Evolutionary conservation across 2,329 filamentous ascomycete species (phyloP).

Genomic region (Diplodia corticola): DNA sequence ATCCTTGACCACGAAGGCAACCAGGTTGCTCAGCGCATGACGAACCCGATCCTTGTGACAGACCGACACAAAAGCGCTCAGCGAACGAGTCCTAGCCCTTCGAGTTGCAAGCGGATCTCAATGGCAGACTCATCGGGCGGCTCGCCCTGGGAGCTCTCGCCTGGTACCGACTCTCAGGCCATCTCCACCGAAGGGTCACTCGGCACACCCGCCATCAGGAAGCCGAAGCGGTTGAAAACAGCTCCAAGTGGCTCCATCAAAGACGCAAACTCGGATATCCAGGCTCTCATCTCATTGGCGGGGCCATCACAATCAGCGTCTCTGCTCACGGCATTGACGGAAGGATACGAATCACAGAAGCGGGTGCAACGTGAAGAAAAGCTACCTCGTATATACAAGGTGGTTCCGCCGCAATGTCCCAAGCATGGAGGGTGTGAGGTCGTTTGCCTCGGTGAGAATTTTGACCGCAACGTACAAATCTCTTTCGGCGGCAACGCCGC

Average conservation of each 20-base stretch:
- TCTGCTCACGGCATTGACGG: no score
- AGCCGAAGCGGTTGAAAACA: not conserved
- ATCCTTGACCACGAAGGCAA: slow-evolving; percentile 74
- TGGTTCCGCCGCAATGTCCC: slow-evolving; percentile 64
- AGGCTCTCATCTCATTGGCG: not conserved
- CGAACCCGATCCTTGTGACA: slow-evolving; percentile 88
- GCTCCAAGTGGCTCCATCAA: not conserved
- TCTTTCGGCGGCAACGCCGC: slow-evolving; percentile 73
- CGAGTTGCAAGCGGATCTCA: not conserved
- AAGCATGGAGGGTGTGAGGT: slow-evolving; percentile 87
- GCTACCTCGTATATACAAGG: not conserved
- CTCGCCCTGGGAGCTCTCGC: no score
- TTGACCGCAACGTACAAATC: slow-evolving; percentile 77
- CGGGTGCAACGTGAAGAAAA: not conserved
- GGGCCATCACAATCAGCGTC: not conserved
- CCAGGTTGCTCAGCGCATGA: slow-evolving; percentile 78
- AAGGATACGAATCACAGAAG: slow-evolving; percentile 73
- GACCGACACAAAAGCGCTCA: slow-evolving; percentile 47
- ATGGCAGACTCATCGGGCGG: not conserved
- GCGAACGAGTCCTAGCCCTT: not conserved
- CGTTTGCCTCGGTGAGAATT: slow-evolving; percentile 76
- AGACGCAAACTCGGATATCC: not conserved
- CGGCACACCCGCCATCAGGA: not conserved
- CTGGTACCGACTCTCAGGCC: not conserved
- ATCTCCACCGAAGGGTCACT: not conserved